A percentile compares a stretch with the other conserved stretches of the same genome.
phyloP scores from a whole-genome alignment of 1,284 basidiomycete species.

The Pseudozyma pruni region DNA sequence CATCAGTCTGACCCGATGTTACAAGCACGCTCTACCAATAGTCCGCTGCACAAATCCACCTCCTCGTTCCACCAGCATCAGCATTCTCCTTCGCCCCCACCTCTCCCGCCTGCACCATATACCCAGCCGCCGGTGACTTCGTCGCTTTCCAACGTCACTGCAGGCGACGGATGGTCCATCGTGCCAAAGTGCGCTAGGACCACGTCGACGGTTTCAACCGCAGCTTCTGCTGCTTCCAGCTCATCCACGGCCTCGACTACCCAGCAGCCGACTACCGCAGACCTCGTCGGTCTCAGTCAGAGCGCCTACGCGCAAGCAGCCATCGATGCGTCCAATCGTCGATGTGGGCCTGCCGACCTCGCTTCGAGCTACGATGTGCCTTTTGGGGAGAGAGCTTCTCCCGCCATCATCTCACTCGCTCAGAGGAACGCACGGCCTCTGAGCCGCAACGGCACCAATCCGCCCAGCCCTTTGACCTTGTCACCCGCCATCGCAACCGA shows the following conservation, averaged over 20 bases:
- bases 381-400: constrained; percentile 44
- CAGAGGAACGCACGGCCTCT: constrained; percentile 30
- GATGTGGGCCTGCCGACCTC: constrained; percentile 29
- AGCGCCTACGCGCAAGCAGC: constrained; percentile 23
- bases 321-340: constrained; percentile 30
- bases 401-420: constrained; percentile 43
- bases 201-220: neutral
- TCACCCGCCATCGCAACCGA: constrained; percentile 21
- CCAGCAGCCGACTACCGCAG: constrained; percentile 11
- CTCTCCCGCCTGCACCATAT: constrained; percentile 24
- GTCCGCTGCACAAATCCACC: constrained; percentile 22
- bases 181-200: constrained; percentile 25
- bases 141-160: constrained; percentile 23
- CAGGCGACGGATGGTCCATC: constrained; percentile 43
- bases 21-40: constrained; percentile 22
- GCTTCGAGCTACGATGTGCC: constrained; percentile 36
- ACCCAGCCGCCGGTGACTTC: constrained; percentile 34
- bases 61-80: constrained; percentile 13
- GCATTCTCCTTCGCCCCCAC: constrained; percentile 19
- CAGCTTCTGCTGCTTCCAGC: constrained; percentile 1
- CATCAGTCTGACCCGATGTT: constrained; percentile 41
- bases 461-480: constrained; percentile 25
- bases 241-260: constrained; percentile 3
- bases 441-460: constrained; percentile 27
- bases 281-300: constrained; percentile 21